These are phyloP conservation scores for Teunomyces tritomae DNA, from an alignment of 805 yeast species.

Conservation along the genomic window DNA sequence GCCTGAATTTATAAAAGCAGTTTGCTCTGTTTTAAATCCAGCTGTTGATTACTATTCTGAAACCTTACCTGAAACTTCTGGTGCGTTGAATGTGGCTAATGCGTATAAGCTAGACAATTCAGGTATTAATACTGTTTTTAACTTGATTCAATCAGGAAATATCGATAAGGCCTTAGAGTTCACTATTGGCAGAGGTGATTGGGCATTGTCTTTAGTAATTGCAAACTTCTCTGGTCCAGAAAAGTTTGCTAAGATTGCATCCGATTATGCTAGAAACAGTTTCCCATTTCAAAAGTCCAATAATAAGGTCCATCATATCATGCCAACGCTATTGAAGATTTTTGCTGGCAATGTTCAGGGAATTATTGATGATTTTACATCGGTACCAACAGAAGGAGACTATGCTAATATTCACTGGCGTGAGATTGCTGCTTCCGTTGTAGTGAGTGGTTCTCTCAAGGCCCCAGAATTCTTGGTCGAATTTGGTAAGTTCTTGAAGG, in stretches of 20 bases:
- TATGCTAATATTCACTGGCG: constrained; percentile 57
- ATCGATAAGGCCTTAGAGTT: constrained; percentile 61
- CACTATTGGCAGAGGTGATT: constrained; percentile 64
- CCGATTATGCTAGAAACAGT: constrained; percentile 52
- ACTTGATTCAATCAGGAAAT: constrained; percentile 57
- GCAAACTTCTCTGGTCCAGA: constrained; percentile 65
- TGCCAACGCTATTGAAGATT: constrained; percentile 60
- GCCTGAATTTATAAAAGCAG: constrained; percentile 25
- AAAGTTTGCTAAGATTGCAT: constrained; percentile 55
- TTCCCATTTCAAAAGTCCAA: constrained; percentile 40
- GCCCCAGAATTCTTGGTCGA: constrained; percentile 44
- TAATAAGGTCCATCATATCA: constrained; percentile 38
- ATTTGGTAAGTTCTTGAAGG: constrained; percentile 48
- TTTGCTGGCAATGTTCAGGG: constrained; percentile 58
- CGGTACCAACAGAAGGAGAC: constrained; percentile 38
- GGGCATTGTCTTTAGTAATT: constrained; percentile 73
- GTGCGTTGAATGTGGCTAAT: constrained; percentile 28
- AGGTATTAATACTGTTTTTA: constrained; percentile 32
- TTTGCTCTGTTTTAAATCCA: constrained; percentile 44
- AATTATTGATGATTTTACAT: constrained; percentile 49
- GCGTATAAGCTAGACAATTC: constrained; percentile 42
- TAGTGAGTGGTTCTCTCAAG: constrained; percentile 26
- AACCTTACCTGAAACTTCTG: constrained; percentile 26
- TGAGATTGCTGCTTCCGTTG: constrained; percentile 41
- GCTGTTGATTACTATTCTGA: constrained; percentile 32